Evolutionary conservation across 768 basidiomycete species (phyloP).

Genomic region (Cystoderma amianthinum): DNA sequence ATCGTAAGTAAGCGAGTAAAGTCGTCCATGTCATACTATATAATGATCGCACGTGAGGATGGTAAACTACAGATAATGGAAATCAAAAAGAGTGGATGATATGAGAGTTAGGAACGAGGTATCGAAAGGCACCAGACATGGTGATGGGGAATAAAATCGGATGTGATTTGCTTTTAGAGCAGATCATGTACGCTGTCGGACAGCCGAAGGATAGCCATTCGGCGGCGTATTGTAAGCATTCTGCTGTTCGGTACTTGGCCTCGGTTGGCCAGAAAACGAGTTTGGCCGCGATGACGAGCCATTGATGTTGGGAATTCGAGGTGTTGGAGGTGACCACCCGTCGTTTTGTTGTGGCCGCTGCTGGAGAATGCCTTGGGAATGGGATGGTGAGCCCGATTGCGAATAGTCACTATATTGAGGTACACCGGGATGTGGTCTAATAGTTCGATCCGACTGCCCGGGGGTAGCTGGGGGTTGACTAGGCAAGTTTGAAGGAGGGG

Average conservation of each 20-base stretch:
- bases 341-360: slow-evolving; percentile 23
- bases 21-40: slow-evolving; percentile 56
- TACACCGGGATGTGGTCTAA: slow-evolving; percentile 32
- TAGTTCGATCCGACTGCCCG: slow-evolving; percentile 32
- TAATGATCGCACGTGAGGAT: slow-evolving; percentile 28
- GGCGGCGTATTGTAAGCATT: slow-evolving; percentile 25
- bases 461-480: slow-evolving; percentile 25
- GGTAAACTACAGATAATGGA: slow-evolving; percentile 60
- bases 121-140: background rate
- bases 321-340: slow-evolving; percentile 33
- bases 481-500: slow-evolving; percentile 25
- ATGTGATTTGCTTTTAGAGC: background rate
- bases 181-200: slow-evolving; percentile 46
- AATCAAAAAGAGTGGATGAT: slow-evolving; percentile 29
- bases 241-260: slow-evolving; percentile 36
- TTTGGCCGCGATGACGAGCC: slow-evolving; percentile 37
- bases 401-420: slow-evolving; percentile 33
- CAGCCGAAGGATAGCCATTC: slow-evolving; percentile 43
- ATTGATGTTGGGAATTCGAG: slow-evolving; percentile 31
- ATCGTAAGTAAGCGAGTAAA: slow-evolving; percentile 51
- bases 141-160: slow-evolving; percentile 1
- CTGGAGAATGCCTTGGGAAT: slow-evolving; percentile 31
- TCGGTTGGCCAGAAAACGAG: slow-evolving; percentile 38
- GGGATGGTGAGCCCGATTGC: slow-evolving; percentile 39
- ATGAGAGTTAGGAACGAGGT: slow-evolving; percentile 15